These are phyloP conservation scores for Thoreauomyces humboldtii DNA, from an alignment of 192 early-diverging fungal species.

Conservation along the genomic window DNA sequence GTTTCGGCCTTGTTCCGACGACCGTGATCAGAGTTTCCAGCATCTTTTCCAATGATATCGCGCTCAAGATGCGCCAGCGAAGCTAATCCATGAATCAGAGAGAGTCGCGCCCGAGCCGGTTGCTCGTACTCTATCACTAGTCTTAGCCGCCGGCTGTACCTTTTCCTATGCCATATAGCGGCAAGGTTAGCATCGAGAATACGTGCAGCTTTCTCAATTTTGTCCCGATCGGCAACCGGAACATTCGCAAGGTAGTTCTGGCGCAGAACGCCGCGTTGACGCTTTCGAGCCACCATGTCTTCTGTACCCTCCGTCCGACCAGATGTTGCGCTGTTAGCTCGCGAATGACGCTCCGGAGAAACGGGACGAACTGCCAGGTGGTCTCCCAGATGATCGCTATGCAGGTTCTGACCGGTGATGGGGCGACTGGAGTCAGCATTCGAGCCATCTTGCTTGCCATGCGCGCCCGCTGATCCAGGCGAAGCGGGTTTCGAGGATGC, in stretches of 20 bases:
- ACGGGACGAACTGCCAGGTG: too few relatives aligned
- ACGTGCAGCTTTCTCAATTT: conserved; percentile 34
- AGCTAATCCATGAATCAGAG: conserved; percentile 28
- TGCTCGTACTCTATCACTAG: conserved; percentile 32
- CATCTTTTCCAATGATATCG: conserved; percentile 16
- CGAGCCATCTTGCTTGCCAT: too few relatives aligned
- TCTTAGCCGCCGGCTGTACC: conserved; percentile 35
- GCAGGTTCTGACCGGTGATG: too few relatives aligned
- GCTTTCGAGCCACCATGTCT: conserved; percentile 18
- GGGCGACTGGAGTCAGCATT: too few relatives aligned
- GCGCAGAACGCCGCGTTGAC: conserved; percentile 26
- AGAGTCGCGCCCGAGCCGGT: conserved; percentile 6
- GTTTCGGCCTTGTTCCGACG: conserved; percentile 1
- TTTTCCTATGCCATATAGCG: conserved; percentile 29
- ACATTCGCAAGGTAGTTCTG: conserved; percentile 29
- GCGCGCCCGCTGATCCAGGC: too few relatives aligned
- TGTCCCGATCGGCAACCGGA: conserved; percentile 32
- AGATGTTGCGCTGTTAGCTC: conserved; percentile 2
- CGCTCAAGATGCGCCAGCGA: conserved; percentile 19
- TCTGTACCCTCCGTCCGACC: neutral
- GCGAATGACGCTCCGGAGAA: neutral
- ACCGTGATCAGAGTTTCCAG: neutral
- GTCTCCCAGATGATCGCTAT: too few relatives aligned
- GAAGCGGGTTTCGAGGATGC: too few relatives aligned
- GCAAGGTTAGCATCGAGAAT: conserved; percentile 31